Conservation (phyloP, 805 yeast genomes). For the Saccharomycopsis capsularis region DNA sequence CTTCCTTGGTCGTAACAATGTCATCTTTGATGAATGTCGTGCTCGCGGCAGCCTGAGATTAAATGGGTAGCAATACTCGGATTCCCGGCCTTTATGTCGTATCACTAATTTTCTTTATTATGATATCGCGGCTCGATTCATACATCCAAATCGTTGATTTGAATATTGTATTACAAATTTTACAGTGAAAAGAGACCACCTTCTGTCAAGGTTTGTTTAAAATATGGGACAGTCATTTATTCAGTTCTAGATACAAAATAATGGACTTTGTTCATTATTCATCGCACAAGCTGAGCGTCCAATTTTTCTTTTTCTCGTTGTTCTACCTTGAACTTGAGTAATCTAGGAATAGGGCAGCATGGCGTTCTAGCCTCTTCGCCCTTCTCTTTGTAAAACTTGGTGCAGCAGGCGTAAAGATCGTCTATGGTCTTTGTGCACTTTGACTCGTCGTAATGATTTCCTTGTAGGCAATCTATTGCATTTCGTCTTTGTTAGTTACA, state of each 20-base stretch:
- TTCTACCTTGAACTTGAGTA: constrained; percentile 55
- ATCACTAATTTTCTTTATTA: constrained; percentile 34
- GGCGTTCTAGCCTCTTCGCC: constrained; percentile 57
- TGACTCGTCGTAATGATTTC: constrained; percentile 60
- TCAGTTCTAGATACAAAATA: too few relatives aligned
- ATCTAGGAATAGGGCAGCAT: constrained; percentile 70
- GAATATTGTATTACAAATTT: too few relatives aligned
- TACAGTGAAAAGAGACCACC: too few relatives aligned
- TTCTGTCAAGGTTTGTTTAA: too few relatives aligned
- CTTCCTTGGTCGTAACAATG: constrained; percentile 19
- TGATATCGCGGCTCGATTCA: constrained; percentile 76
- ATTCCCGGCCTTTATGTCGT: constrained; percentile 42
- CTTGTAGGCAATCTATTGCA: constrained; percentile 53
- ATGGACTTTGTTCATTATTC: too few relatives aligned
- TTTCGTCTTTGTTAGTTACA: too few relatives aligned
- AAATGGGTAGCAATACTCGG: constrained; percentile 35
- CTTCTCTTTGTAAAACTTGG: constrained; percentile 49
- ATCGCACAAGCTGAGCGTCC: constrained; percentile 47
- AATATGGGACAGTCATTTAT: too few relatives aligned
- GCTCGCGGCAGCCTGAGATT: constrained; percentile 93
- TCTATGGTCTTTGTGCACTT: constrained; percentile 67
- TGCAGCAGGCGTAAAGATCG: constrained; percentile 68
- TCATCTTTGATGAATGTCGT: constrained; percentile 42
- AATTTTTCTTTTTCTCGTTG: constrained; percentile 51
- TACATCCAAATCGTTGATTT: too few relatives aligned